Percentiles rank a stretch among this genome's conserved stretches.
phyloP scores from a whole-genome alignment of 331 rosid species.

The Rosa hybrid region DNA sequence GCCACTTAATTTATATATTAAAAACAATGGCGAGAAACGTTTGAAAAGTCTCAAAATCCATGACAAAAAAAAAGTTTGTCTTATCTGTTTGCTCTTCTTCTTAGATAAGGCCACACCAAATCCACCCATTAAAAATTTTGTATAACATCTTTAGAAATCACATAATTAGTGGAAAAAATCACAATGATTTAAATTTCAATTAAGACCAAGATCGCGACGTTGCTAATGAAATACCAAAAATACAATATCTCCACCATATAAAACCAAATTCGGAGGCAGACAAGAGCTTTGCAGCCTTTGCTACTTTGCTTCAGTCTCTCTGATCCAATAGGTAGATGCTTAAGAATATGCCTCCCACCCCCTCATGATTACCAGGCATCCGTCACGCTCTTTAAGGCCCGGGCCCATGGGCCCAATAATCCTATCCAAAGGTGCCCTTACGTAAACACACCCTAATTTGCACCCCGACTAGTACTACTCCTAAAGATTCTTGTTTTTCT shows the following conservation, averaged over 20 bases:
- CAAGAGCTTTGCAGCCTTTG: not conserved
- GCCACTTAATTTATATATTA: too few species aligned
- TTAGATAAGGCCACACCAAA: not conserved
- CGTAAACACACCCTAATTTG: not conserved
- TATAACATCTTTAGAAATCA: not conserved
- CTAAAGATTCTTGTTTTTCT: not conserved
- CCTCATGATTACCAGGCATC: not conserved
- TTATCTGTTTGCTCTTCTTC: not conserved
- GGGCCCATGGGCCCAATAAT: not conserved
- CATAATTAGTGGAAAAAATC: not conserved
- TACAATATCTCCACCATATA: not conserved
- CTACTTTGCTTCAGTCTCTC: not conserved
- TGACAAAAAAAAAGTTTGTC: not conserved
- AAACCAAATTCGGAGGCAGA: not conserved
- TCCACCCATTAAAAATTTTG: not conserved
- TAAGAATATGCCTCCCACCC: not conserved
- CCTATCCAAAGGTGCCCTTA: not conserved
- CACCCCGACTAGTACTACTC: not conserved
- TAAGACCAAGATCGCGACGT: not conserved
- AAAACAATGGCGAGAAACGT: not conserved
- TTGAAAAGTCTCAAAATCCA: not conserved
- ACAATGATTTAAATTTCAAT: not conserved
- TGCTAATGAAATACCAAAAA: not conserved
- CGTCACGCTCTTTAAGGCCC: not conserved
- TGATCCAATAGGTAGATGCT: slow-evolving; percentile 14